Conservation (phyloP, 768 basidiomycete genomes). For the Lactifluus subvellereus region DNA sequence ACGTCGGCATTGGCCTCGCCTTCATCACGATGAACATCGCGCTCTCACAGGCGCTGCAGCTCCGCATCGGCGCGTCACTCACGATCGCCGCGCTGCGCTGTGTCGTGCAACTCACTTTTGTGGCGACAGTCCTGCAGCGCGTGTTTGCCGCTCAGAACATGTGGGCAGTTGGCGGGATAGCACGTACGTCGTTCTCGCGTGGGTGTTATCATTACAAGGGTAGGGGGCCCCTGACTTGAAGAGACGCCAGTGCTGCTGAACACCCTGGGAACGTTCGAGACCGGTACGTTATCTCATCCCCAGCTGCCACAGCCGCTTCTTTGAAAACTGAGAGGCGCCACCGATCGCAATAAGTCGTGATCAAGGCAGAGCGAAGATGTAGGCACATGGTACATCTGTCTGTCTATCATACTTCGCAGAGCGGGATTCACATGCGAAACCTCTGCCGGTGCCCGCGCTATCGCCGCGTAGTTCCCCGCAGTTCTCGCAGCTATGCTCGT, state of each 20-base stretch:
- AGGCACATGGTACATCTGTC: slow-evolving; percentile 54
- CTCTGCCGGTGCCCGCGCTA: background rate
- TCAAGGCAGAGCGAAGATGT: slow-evolving; percentile 72
- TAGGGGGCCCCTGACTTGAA: background rate
- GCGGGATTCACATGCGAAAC: background rate
- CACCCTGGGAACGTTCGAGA: slow-evolving; percentile 70
- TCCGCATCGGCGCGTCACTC: slow-evolving; percentile 65
- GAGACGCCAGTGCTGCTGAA: slow-evolving; percentile 54
- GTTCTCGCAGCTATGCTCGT: slow-evolving; percentile 63
- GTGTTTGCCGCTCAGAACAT: slow-evolving; percentile 73
- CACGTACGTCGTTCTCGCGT: slow-evolving; percentile 42
- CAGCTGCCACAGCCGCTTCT: background rate
- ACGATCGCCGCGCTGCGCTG: slow-evolving; percentile 68
- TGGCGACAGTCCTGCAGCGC: slow-evolving; percentile 60
- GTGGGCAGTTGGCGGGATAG: slow-evolving; percentile 69
- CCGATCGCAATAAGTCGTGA: slow-evolving; percentile 46
- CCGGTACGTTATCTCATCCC: slow-evolving; percentile 40
- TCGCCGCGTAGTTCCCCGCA: slow-evolving; percentile 47
- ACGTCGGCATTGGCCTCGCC: slow-evolving; percentile 66
- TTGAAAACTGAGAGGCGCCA: background rate
- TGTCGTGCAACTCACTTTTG: slow-evolving; percentile 68
- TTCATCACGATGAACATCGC: slow-evolving; percentile 72
- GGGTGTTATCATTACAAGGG: background rate
- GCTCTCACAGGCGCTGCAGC: slow-evolving; percentile 55
- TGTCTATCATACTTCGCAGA: background rate